These are phyloP conservation scores for Stylosanthes scabra DNA, from an alignment of 331 rosid species.

Conservation along the genomic window DNA sequence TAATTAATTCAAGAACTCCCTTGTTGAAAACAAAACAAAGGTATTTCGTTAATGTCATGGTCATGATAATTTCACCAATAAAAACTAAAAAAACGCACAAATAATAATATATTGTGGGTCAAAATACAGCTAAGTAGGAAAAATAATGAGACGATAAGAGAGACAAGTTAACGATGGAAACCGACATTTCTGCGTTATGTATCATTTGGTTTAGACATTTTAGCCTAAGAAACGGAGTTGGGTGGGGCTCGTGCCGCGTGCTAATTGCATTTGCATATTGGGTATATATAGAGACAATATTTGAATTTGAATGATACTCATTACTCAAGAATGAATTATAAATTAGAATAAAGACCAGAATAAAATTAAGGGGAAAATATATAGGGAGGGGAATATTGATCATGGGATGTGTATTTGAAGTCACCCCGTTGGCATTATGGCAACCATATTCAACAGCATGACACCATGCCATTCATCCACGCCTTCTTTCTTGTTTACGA, in stretches of 20 bases:
- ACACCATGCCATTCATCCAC: background rate
- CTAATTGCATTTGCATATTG: too few species aligned
- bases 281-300: background rate
- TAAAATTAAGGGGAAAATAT: too few species aligned
- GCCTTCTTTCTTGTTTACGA: background rate
- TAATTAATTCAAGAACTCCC: too few species aligned
- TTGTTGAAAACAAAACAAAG: too few species aligned
- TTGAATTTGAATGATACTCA: too few species aligned
- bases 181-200: background rate
- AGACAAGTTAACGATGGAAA: background rate
- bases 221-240: background rate
- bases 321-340: too few species aligned
- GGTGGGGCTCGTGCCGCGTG: background rate
- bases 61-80: too few species aligned
- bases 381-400: too few species aligned
- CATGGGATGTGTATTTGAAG: too few species aligned
- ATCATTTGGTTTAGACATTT: conserved; percentile 11
- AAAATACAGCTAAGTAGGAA: background rate
- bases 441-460: background rate
- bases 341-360: too few species aligned
- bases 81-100: too few species aligned
- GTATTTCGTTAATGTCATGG: too few species aligned
- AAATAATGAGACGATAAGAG: background rate
- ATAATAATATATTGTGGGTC: background rate
- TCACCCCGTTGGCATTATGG: background rate